Percentiles rank a stretch among this genome's conserved stretches.
phyloP scores from a whole-genome alignment of 1,139 yeast species.

The Suhomyces bribrorum region DNA sequence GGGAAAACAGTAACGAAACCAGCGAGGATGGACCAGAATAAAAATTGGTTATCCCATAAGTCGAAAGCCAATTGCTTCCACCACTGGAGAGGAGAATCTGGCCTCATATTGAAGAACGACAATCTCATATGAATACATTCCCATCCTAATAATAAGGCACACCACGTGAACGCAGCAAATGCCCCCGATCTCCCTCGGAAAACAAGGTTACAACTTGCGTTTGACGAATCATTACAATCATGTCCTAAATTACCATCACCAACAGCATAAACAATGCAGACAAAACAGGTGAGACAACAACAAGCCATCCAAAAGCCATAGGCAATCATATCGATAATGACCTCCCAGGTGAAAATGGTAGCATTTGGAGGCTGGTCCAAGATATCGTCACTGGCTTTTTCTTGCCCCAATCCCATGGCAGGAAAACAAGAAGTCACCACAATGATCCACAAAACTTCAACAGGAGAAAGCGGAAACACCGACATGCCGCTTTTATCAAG shows the following conservation, averaged over 20 bases:
- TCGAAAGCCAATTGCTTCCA: slow-evolving; percentile 59
- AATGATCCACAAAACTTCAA: slow-evolving; percentile 78
- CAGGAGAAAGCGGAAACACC: slow-evolving; percentile 78
- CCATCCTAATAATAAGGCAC: slow-evolving; percentile 85
- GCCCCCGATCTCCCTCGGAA: slow-evolving; percentile 80
- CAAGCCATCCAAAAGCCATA: slow-evolving; percentile 77
- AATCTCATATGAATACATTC: slow-evolving; percentile 78
- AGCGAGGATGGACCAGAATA: slow-evolving; percentile 79
- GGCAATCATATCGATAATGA: slow-evolving; percentile 69
- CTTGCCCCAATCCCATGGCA: slow-evolving; percentile 84
- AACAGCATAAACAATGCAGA: slow-evolving; percentile 62
- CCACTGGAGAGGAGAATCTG: slow-evolving; percentile 61
- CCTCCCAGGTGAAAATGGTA: slow-evolving; percentile 68
- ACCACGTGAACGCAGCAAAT: slow-evolving; percentile 89
- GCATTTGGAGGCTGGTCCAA: slow-evolving; percentile 67
- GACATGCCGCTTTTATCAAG: slow-evolving; percentile 59
- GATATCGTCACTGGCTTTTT: slow-evolving; percentile 64
- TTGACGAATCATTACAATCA: slow-evolving; percentile 53
- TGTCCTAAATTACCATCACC: slow-evolving; percentile 70
- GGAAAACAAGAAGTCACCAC: slow-evolving; percentile 82
- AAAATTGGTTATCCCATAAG: slow-evolving; percentile 73
- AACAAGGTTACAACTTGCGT: slow-evolving; percentile 55
- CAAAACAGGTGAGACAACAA: slow-evolving; percentile 69
- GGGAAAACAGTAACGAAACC: slow-evolving; percentile 81
- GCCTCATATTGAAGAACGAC: slow-evolving; percentile 76